Percentiles rank a stretch among this genome's conserved stretches.
phyloP scores from a whole-genome alignment of 352 stramenopile genomes.

The Plasmopara halstedii region DNA sequence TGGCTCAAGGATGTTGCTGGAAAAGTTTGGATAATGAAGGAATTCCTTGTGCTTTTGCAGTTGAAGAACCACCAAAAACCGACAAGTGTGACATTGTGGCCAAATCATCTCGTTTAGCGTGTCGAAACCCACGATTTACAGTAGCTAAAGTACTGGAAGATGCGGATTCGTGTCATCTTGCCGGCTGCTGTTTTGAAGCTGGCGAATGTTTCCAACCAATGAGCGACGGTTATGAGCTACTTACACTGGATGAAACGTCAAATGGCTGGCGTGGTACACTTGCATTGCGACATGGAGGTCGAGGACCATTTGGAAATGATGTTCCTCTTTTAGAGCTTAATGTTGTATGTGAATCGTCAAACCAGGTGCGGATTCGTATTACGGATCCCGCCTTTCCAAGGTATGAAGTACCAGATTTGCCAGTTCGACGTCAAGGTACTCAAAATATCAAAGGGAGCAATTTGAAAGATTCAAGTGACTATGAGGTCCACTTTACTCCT shows the following conservation, averaged over 20 bases:
- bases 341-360: constrained; percentile 43
- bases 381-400: constrained; percentile 63
- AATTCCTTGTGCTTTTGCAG: constrained; percentile 59
- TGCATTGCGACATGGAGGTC: constrained; percentile 29
- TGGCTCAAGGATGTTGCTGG: constrained; percentile 82
- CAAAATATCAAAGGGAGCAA: neutral
- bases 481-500: constrained; percentile 53
- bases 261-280: constrained; percentile 52
- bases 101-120: constrained; percentile 44
- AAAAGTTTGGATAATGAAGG: constrained; percentile 46
- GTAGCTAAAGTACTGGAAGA: constrained; percentile 17
- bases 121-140: constrained; percentile 66
- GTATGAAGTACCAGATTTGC: constrained; percentile 60
- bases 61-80: constrained; percentile 5
- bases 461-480: constrained; percentile 12
- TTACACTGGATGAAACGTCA: constrained; percentile 44
- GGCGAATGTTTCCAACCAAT: constrained; percentile 62
- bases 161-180: constrained; percentile 27
- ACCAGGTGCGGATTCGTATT: constrained; percentile 66
- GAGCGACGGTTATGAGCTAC: constrained; percentile 58
- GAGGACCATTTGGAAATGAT: constrained; percentile 75
- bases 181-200: constrained; percentile 73
- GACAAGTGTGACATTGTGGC: constrained; percentile 30
- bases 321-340: constrained; percentile 50
- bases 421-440: constrained; percentile 5